phyloP scores from a whole-genome alignment of 352 stramenopile genomes.

The Pythium apleroticum region DNA sequence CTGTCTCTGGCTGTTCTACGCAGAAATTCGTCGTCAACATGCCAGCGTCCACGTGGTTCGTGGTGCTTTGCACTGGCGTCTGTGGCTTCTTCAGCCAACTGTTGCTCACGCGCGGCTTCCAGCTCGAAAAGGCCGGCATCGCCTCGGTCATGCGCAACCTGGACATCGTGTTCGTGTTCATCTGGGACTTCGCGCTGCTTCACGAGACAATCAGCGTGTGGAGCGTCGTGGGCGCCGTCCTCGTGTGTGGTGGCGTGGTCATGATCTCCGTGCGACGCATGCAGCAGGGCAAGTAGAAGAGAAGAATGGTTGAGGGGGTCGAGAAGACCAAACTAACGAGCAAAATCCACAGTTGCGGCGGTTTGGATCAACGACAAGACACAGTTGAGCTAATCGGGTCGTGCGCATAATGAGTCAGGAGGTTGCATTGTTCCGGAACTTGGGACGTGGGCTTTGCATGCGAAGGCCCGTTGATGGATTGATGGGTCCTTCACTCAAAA shows the following conservation, averaged over 20 bases:
- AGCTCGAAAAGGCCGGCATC: slow-evolving; percentile 55
- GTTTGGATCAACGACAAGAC: background rate
- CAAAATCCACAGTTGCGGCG: background rate
- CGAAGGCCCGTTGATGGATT: background rate
- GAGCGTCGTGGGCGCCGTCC: slow-evolving; percentile 39
- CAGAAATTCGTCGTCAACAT: slow-evolving; percentile 33
- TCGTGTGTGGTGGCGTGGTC: slow-evolving; percentile 37
- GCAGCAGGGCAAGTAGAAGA: background rate
- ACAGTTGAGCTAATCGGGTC: slow-evolving; percentile 1
- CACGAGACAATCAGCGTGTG: slow-evolving; percentile 41
- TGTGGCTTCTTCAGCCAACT: slow-evolving; percentile 52
- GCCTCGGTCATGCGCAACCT: slow-evolving; percentile 53
- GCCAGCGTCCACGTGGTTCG: slow-evolving; percentile 38
- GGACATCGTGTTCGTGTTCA: slow-evolving; percentile 59
- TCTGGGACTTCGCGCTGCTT: slow-evolving; percentile 48
- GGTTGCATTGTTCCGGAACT: background rate
- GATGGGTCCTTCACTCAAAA: slow-evolving; percentile 2
- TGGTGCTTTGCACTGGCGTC: slow-evolving; percentile 41
- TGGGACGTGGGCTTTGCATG: background rate
- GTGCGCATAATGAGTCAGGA: background rate
- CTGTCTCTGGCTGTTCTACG: background rate
- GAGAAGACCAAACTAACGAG: background rate
- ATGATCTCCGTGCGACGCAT: slow-evolving; percentile 31
- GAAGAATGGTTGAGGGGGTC: background rate
- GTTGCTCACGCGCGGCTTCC: slow-evolving; percentile 61